Evolutionary conservation across 192 early-diverging fungal species (phyloP).

Genomic region (Chytriomyces sp.): DNA sequence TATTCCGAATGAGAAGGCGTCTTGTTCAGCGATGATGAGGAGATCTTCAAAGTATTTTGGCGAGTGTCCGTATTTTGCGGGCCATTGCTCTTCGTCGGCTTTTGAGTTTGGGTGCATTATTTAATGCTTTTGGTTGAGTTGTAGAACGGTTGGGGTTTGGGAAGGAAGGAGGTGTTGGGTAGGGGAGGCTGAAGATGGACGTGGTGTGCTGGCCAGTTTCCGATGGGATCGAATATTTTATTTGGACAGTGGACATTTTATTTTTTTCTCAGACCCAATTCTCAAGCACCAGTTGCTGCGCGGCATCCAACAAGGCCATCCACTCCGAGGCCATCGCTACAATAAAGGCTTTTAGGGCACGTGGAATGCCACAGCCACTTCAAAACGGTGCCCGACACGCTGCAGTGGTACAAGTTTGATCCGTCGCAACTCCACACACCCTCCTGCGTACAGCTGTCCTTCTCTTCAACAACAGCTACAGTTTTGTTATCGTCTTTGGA

Average conservation of each 20-base stretch:
- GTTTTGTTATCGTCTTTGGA: not conserved
- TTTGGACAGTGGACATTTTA: not conserved
- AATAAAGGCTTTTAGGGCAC: not conserved
- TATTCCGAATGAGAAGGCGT: slow-evolving; percentile 22
- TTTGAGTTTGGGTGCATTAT: slow-evolving; percentile 1
- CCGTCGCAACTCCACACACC: not conserved
- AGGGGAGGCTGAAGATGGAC: not conserved
- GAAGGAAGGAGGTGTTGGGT: not conserved
- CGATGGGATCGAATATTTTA: not conserved
- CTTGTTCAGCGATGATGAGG: slow-evolving; percentile 11
- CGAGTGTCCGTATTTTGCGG: slow-evolving; percentile 25
- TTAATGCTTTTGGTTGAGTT: not conserved
- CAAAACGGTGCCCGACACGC: not conserved
- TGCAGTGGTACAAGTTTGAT: not conserved
- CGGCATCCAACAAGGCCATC: not conserved
- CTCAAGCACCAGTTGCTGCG: not conserved
- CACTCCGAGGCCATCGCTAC: not conserved
- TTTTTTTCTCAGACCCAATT: not conserved
- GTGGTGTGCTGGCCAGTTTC: not conserved
- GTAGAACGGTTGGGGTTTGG: not conserved
- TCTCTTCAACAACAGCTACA: not conserved
- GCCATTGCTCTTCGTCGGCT: slow-evolving; percentile 24
- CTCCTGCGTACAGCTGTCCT: not conserved
- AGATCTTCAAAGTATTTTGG: slow-evolving; percentile 32
- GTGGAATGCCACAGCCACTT: slow-evolving; percentile 1